Evolutionary conservation across 2,329 filamentous ascomycete species (phyloP).

Genomic region (Cyclaneusma minus): DNA sequence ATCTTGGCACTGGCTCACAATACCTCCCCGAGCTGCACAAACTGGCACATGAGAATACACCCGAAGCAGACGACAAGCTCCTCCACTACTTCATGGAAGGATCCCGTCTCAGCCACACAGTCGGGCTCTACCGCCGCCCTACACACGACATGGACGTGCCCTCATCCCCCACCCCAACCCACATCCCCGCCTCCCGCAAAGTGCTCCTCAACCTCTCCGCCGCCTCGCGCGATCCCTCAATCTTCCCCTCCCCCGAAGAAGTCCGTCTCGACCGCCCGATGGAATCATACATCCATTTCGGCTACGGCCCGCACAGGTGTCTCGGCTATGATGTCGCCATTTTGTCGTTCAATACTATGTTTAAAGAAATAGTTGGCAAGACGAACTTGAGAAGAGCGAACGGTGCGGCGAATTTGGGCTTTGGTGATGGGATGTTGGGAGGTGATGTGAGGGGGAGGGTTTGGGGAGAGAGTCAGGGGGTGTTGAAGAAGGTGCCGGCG

Average conservation of each 20-base stretch:
- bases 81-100: conserved; percentile 50
- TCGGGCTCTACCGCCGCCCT: conserved; percentile 45
- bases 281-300: conserved; percentile 49
- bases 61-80: conserved; percentile 44
- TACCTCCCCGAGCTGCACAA: conserved; percentile 45
- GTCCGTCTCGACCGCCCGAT: conserved; percentile 49
- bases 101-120: conserved; percentile 48
- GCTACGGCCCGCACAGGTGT: conserved; percentile 44
- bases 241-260: conserved; percentile 44
- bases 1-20: conserved; percentile 39
- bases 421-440: too few relatives aligned
- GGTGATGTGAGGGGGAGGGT: too few relatives aligned
- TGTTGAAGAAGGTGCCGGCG: conserved; percentile 22
- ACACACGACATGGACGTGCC: too few relatives aligned
- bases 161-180: conserved; percentile 24
- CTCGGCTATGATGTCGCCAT: conserved; percentile 45
- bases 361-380: too few relatives aligned
- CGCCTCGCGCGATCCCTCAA: conserved; percentile 36
- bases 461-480: conserved; percentile 31
- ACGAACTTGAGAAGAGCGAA: too few relatives aligned
- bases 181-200: conserved; percentile 39
- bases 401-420: too few relatives aligned
- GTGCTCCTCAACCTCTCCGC: conserved; percentile 47
- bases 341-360: conserved; percentile 43
- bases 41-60: conserved; percentile 37